Base-by-base conservation (phyloP, 805 yeast species). In the Kurtzmaniella fragi region DNA sequence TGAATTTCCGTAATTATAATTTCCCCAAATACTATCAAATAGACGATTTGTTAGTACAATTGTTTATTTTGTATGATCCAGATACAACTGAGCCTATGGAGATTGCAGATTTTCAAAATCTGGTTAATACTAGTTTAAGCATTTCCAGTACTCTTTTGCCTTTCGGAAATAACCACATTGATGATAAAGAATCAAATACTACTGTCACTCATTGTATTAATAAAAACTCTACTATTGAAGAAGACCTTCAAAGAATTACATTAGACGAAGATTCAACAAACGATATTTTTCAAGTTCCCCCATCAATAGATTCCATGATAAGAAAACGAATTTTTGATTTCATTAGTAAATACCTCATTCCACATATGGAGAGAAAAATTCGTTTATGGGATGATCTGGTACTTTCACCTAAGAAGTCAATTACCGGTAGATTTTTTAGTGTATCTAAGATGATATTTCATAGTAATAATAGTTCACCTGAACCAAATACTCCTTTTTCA, bases 351-450 rank as follows among this genome's bases (percentile, higher is more conserved):
- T 61, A 63, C 34, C 61, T 84, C 42, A 68, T 87, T 1, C 95
- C 97, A 0, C 90, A 80, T 56, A 87, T 93, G 96, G 89, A 87
- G 53, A 63, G 75, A 40, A 83, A 86, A 51, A 75, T 88, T n/a
- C 68, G 82, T 27, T 57, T 75, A 11, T 90, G 97, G 97, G 90
- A 82, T 43, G 96, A 89, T 49, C 85, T 80, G 51, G 71, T 84
- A 4, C 75, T 88, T 11, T 76, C 79, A 31, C 90, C 95, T 4
- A 73, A 90, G 44, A 80, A 80, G 47, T 85, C 95, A 17, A 62
- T 86, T 15, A 75, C 95, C 0, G 84, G 87, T 13, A 64, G 90
- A 42, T 74, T 82, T 46, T 86, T 82, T 61, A 76, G 74, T 39
- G 93, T 73, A 2, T 80, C 82, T 26, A 76, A 71, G 42, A 77